Conservation (phyloP, 2,329 filamentous ascomycete genomes). For the Exophiala aquamarina region DNA sequence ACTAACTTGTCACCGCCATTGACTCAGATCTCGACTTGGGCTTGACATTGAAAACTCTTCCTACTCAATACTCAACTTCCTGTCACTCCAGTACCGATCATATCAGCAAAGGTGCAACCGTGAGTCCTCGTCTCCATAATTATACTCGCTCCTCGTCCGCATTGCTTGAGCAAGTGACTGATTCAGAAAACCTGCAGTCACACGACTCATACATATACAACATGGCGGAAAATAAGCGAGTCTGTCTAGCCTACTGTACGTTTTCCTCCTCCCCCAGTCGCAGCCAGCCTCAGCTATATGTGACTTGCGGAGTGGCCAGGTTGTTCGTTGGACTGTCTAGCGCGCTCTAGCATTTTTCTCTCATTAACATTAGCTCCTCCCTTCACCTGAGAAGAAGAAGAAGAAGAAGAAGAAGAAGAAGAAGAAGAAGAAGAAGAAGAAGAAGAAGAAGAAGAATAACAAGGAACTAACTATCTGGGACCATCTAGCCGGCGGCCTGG, state of each 20-base stretch:
- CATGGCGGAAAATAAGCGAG: constrained; percentile 17
- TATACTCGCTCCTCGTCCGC: neutral
- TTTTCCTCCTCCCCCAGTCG: too few relatives aligned
- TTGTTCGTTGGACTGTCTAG: too few relatives aligned
- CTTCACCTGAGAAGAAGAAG: too few relatives aligned
- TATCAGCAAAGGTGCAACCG: neutral
- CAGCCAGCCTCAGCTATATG: too few relatives aligned
- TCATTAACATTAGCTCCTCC: too few relatives aligned
- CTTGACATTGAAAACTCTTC: neutral
- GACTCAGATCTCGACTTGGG: neutral
- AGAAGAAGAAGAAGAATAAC: too few relatives aligned
- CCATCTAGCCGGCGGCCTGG: constrained; percentile 49
- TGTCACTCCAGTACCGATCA: neutral
- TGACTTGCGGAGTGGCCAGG: too few relatives aligned
- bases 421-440: too few relatives aligned
- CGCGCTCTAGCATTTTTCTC: too few relatives aligned
- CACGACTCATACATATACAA: neutral
- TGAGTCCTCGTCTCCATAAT: neutral
- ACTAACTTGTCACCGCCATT: constrained; percentile 4
- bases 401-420: too few relatives aligned
- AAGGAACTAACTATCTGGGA: too few relatives aligned
- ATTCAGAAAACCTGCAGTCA: neutral
- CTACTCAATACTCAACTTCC: too few relatives aligned
- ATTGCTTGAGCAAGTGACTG: neutral
- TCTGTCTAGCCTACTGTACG: constrained; percentile 8